A percentile compares a stretch with the other conserved stretches of the same genome.
Conservation (phyloP, 2,329 filamentous ascomycete genomes). For the Fusarium sp. region DNA sequence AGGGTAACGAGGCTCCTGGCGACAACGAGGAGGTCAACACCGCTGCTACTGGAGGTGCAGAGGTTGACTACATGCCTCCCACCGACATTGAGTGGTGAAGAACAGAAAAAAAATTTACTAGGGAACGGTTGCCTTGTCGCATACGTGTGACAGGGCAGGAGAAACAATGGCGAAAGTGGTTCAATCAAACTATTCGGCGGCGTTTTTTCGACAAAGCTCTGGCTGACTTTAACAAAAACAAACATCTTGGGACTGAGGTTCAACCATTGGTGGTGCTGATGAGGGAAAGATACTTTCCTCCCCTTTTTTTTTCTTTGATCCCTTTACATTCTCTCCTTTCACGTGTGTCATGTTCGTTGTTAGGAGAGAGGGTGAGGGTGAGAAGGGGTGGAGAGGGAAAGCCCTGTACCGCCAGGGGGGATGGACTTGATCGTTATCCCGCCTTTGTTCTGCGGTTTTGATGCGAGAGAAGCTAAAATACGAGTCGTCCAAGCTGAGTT, state of each 20-base stretch:
- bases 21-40: conserved; percentile 11
- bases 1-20: conserved; percentile 47
- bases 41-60: background rate
- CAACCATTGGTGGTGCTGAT: conserved; percentile 83
- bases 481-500: conserved; percentile 40
- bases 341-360: conserved; percentile 19
- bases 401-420: conserved; percentile 93
- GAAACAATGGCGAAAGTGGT: conserved; percentile 39
- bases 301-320: conserved; percentile 39
- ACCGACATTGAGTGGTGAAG: conserved; percentile 31
- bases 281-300: conserved; percentile 98
- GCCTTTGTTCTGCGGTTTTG: conserved; percentile 52
- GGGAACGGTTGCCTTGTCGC: conserved; percentile 17
- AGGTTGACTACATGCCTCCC: background rate
- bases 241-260: conserved; percentile 52
- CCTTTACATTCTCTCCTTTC: conserved; percentile 33
- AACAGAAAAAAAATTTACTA: conserved; percentile 22
- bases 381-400: conserved; percentile 79
- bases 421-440: conserved; percentile 91
- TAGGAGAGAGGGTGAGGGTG: background rate
- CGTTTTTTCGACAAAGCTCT: conserved; percentile 41
- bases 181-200: conserved; percentile 44
- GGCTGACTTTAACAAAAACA: conserved; percentile 34
- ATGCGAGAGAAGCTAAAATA: conserved; percentile 45
- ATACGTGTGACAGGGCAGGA: conserved; percentile 11